phyloP scores from a whole-genome alignment of 768 basidiomycete genomes.

The Multifurca ochricompacta region DNA sequence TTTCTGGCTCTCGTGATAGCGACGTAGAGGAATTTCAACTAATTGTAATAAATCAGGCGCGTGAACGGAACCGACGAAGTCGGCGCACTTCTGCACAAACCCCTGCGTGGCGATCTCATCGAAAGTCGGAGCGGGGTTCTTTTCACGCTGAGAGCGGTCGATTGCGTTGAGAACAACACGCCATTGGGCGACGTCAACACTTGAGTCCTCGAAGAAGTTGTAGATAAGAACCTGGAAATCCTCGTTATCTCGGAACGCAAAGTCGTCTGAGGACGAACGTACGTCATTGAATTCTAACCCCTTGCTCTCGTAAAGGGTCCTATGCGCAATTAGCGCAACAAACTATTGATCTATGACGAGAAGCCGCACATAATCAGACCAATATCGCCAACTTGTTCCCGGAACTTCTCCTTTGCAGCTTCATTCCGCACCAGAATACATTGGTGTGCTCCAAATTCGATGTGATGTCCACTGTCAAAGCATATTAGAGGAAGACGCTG shows the following conservation, averaged over 20 bases:
- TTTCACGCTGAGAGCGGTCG: slow-evolving; percentile 18
- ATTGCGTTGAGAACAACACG: slow-evolving; percentile 41
- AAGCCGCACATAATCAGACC: slow-evolving; percentile 21
- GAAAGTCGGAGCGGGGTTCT: slow-evolving; percentile 36
- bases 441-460: slow-evolving; percentile 28
- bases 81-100: slow-evolving; percentile 17
- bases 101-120: slow-evolving; percentile 39
- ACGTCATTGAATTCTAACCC: slow-evolving; percentile 62
- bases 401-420: slow-evolving; percentile 24
- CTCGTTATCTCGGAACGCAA: background rate
- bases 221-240: slow-evolving; percentile 49
- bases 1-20: slow-evolving; percentile 60
- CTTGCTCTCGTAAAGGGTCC: slow-evolving; percentile 54
- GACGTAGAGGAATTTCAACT: slow-evolving; percentile 60
- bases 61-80: background rate
- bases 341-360: background rate
- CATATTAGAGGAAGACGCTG: background rate
- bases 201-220: slow-evolving; percentile 61
- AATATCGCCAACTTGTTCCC: slow-evolving; percentile 24
- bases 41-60: background rate
- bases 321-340: background rate
- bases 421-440: slow-evolving; percentile 32
- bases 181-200: slow-evolving; percentile 44
- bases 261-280: background rate
- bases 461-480: slow-evolving; percentile 12